Evolutionary conservation across 352 stramenopile species (phyloP), one percentile per base, ranked within the genome.

Genomic region (Phytophthora agathidicida): DNA sequence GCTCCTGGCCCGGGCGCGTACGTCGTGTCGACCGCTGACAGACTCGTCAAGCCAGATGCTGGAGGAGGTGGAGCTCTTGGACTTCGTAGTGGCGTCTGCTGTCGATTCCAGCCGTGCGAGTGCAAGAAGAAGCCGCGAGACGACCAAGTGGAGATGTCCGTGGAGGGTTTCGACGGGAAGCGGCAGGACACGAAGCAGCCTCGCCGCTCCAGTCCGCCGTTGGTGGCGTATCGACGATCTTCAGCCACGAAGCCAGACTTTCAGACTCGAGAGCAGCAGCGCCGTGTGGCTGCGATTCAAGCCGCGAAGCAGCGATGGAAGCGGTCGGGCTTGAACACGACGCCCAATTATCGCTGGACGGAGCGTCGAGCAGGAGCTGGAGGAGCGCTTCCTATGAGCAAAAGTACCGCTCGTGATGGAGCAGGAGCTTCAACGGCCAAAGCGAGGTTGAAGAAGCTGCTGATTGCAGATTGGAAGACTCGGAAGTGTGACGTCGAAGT

Each of bases 1-100:
- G 35, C 11, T 17, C 61, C 64, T 56, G 70, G 66, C 10, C 62
- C 71, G 6, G 71, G 67, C 4, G 27, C 71, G 8, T 80, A 75
- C 42, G 53, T 27, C 33, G 42, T 60, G 6, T 44, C 68, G 10
- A 65, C 39, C 3, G 71, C 67, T 10, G 58, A 71, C 23, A 37
- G 8, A 14, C 22, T 74, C 36, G 35, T 61, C 7, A 72, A 68
- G 23, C 43, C 60, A 13, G 56, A 50, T 19, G 26, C 37, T 17
- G 61, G 42, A 49, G 35, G 47, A 35, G 37, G 30, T 22, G 61
- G 61, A 49, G 61, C 36, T 16, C 35, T 66, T 35, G 61, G 61
- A 39, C 55, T 43, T 28, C 26, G 56, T 14, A 49, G 56, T 13
- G 38, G 54, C 2, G 16, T 33, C 27, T 71, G 60, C 30, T 75